These are phyloP conservation scores for Penicillium steckii DNA, from an alignment of 495 filamentous ascomycete genomes.

Conservation along the genomic window DNA sequence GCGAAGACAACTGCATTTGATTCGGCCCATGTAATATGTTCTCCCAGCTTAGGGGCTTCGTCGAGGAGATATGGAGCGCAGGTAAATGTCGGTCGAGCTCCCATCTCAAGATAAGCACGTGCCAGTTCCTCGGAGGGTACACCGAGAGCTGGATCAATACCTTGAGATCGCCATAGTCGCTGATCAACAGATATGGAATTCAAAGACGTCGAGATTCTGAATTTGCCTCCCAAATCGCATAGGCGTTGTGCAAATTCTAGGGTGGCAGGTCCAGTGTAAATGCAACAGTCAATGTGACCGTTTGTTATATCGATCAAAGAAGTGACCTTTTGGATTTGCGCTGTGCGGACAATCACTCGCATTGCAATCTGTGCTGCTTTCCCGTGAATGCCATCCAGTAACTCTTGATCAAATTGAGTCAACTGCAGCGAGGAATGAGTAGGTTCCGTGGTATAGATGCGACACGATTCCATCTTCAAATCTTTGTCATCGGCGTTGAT, in stretches of 20 bases:
- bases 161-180: conserved; percentile 21
- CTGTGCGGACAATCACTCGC: conserved; percentile 22
- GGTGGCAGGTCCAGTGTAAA: conserved; percentile 32
- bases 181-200: conserved; percentile 37
- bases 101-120: conserved; percentile 26
- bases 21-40: conserved; percentile 30
- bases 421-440: background rate
- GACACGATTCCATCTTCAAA: background rate
- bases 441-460: background rate
- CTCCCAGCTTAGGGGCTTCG: conserved; percentile 18
- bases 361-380: conserved; percentile 23
- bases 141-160: conserved; percentile 17
- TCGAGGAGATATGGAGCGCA: conserved; percentile 33
- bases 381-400: conserved; percentile 23
- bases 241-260: conserved; percentile 23
- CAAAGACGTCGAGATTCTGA: conserved; percentile 27
- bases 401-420: conserved; percentile 10
- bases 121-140: conserved; percentile 21
- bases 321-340: conserved; percentile 16
- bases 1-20: conserved; percentile 35
- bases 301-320: conserved; percentile 23
- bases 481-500: background rate
- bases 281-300: conserved; percentile 33
- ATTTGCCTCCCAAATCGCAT: conserved; percentile 16
- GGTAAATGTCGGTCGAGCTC: conserved; percentile 31